Conservation (phyloP, 768 basidiomycete genomes). For the Pleurotus platypus region DNA sequence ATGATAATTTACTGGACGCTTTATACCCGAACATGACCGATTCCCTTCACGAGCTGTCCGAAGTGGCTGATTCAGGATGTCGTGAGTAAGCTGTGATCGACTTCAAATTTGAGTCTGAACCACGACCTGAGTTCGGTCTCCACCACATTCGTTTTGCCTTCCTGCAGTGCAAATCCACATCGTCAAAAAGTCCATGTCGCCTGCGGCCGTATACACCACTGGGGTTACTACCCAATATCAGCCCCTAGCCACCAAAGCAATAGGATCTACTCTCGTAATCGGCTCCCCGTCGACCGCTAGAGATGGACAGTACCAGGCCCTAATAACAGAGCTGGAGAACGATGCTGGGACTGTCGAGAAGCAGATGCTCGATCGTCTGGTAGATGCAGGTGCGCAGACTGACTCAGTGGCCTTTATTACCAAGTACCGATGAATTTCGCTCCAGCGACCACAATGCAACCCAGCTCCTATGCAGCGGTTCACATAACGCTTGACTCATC, state of each 20-base stretch:
- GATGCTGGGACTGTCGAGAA: slow-evolving; percentile 45
- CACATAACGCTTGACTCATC: slow-evolving; percentile 61
- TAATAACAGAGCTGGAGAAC: slow-evolving; percentile 24
- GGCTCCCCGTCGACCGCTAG: slow-evolving; percentile 77
- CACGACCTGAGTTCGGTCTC: neutral
- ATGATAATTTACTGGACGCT: neutral
- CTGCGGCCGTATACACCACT: slow-evolving; percentile 46
- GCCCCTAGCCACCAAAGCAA: slow-evolving; percentile 16
- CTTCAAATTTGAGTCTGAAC: neutral
- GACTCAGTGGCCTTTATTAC: slow-evolving; percentile 9
- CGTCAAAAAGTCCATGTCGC: slow-evolving; percentile 45
- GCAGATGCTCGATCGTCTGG: slow-evolving; percentile 77
- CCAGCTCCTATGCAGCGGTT: slow-evolving; percentile 58
- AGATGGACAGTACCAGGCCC: slow-evolving; percentile 74
- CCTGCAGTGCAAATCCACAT: neutral
- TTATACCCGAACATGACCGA: slow-evolving; percentile 7
- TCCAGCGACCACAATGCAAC: slow-evolving; percentile 54
- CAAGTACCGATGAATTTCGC: slow-evolving; percentile 2
- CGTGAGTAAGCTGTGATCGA: slow-evolving; percentile 4
- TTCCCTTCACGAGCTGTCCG: neutral
- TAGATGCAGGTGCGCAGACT: slow-evolving; percentile 65
- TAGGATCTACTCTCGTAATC: slow-evolving; percentile 63
- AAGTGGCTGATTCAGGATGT: neutral
- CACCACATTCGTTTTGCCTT: neutral
- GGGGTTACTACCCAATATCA: slow-evolving; percentile 18